phyloP scores from a whole-genome alignment of 495 filamentous ascomycete genomes.

The Sordaria brevicollis region DNA sequence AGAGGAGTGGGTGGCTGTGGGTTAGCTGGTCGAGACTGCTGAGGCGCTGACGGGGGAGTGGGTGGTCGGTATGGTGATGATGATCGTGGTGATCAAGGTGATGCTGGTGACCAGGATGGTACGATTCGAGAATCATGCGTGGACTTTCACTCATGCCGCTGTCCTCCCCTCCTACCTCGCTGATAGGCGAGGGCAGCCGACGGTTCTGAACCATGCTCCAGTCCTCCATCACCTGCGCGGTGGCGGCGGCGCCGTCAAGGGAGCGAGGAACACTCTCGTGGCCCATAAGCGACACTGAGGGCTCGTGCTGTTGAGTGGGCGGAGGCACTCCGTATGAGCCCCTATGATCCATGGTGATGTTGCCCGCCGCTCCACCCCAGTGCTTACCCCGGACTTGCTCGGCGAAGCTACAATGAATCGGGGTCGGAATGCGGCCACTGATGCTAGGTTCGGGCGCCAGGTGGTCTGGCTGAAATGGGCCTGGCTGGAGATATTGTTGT shows the following conservation, averaged over 20 bases:
- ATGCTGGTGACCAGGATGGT: slow-evolving; percentile 5
- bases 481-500: slow-evolving; percentile 21
- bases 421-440: slow-evolving; percentile 40
- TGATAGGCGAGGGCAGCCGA: slow-evolving; percentile 61
- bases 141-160: slow-evolving; percentile 16
- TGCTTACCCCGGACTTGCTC: slow-evolving; percentile 34
- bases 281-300: slow-evolving; percentile 1
- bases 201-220: slow-evolving; percentile 39
- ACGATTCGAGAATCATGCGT: slow-evolving; percentile 28
- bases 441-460: slow-evolving; percentile 12
- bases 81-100: slow-evolving; percentile 7
- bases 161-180: slow-evolving; percentile 49
- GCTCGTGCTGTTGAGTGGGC: slow-evolving; percentile 21
- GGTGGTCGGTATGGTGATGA: slow-evolving; percentile 15
- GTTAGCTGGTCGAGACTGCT: slow-evolving; percentile 11
- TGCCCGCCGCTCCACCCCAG: slow-evolving; percentile 22
- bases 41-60: slow-evolving; percentile 11
- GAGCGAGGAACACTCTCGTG: slow-evolving; percentile 24
- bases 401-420: slow-evolving; percentile 40
- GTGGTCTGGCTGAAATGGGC: slow-evolving; percentile 14
- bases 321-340: slow-evolving; percentile 13
- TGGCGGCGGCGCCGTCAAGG: slow-evolving; percentile 23
- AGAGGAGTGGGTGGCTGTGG: slow-evolving; percentile 26
- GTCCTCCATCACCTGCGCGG: slow-evolving; percentile 28
- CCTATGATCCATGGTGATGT: slow-evolving; percentile 1